Conservation (phyloP, 148 eudicot genomes). For the Chenopodium formosanum region DNA sequence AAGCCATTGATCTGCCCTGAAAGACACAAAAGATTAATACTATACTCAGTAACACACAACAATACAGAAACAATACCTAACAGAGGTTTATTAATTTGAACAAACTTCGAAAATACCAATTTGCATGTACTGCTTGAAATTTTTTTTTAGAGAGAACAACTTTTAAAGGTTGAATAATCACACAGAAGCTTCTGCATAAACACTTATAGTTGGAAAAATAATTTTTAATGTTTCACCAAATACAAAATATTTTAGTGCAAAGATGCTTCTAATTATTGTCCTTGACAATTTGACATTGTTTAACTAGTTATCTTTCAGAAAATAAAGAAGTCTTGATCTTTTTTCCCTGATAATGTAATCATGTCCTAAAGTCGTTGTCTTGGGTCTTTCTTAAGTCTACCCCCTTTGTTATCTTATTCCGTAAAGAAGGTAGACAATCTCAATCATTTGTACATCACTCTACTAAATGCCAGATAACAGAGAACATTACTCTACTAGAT, state of each 20-base stretch:
- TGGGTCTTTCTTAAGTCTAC: conserved; percentile 1
- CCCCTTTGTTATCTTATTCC: background rate
- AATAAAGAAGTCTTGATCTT: background rate
- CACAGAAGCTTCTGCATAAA: background rate
- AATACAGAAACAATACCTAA: background rate
- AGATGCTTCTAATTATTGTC: background rate
- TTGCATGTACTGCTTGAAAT: background rate
- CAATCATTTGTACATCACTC: background rate
- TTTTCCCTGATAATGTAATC: background rate
- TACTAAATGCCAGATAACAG: background rate
- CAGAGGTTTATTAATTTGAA: background rate
- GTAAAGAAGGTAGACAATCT: background rate
- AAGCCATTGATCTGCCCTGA: conserved; percentile 15
- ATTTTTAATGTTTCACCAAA: no score
- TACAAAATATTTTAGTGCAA: background rate
- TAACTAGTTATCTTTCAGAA: background rate
- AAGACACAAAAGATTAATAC: background rate
- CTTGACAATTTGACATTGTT: background rate
- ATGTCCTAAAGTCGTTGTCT: background rate
- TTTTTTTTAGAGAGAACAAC: background rate
- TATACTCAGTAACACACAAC: background rate
- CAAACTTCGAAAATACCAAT: background rate
- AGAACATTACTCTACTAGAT: background rate
- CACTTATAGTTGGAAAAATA: no score
- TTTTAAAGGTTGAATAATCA: background rate